Evolutionary conservation across 129 eudicot species (phyloP).

Genomic region (Flaveria bidentis): DNA sequence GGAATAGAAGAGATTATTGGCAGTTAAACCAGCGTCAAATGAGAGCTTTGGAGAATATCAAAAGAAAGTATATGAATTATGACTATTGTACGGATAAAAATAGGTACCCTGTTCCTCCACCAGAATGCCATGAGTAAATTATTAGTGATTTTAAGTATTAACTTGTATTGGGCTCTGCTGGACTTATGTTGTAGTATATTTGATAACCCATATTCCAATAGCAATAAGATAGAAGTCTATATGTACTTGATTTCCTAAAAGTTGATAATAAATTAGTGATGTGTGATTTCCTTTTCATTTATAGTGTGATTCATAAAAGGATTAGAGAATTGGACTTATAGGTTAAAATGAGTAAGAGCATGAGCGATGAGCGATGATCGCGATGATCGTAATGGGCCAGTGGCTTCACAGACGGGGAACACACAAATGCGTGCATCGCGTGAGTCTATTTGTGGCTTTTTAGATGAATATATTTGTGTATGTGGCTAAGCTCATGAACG

Average conservation of each 20-base stretch:
- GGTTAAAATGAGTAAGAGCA: neutral
- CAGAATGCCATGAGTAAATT: conserved; percentile 45
- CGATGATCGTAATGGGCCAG: too few relatives aligned
- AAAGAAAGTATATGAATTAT: conserved; percentile 51
- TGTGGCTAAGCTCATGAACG: too few relatives aligned
- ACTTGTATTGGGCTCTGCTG: neutral
- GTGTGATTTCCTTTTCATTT: neutral
- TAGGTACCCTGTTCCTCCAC: conserved; percentile 56
- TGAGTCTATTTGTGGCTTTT: too few relatives aligned
- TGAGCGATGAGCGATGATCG: too few relatives aligned
- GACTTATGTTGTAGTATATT: neutral
- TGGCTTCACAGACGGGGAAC: too few relatives aligned
- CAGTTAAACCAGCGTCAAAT: conserved; percentile 34
- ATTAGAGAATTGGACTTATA: neutral
- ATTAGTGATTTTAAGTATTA: neutral
- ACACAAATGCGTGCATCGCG: too few relatives aligned
- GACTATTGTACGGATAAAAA: conserved; percentile 66
- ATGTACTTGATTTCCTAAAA: neutral
- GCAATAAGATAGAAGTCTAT: conserved; percentile 8
- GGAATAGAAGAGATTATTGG: conserved; percentile 53
- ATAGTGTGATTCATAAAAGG: neutral
- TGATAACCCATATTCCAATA: neutral
- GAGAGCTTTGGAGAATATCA: conserved; percentile 32
- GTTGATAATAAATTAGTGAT: neutral
- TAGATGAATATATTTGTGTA: too few relatives aligned